Base-by-base conservation (phyloP, 2,329 filamentous ascomycete species). In the Bipolaris zeicola region DNA sequence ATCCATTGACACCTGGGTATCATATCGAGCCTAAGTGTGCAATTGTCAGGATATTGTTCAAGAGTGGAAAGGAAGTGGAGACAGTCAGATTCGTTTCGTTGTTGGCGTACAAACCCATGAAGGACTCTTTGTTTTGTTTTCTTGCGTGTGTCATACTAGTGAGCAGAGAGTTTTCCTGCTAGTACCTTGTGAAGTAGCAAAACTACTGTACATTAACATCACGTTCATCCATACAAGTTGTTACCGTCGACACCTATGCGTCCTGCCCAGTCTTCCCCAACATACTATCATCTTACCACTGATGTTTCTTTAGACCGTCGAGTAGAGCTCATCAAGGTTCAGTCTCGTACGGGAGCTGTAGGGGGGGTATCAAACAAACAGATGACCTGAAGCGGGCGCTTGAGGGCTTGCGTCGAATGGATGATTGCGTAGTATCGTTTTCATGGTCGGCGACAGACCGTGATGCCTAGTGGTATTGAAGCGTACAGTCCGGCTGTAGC, bases 321-420 rank as follows among this genome's bases (percentile, higher is more conserved):
- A 47, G 45, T 47, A 47, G 45, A 47, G 45, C 14, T 47, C 45
- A 47, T 47, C 20, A 34, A 47, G 10, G 18, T 26, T 26, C 45
- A 47, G 45, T 37, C 33, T 47, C 33, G 45, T 36, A 26, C 33
- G 45, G 34, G 33, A 47, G 18, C 20, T 24, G 20, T 36, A 37
- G 45, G 33, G 31, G 28, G 20, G 45, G 33, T 47, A 47, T 47
- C 33, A 26, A 47, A 47, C 45, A 37, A 26, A 37, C 45, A 34
- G 37, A 47, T 47, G 20, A 14, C 45, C 45, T 47, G 33, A 47
- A 37, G 33, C 33, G 45, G 34, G 45, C 20, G 31, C 20, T 47
- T 26, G 45, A 26, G 45, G 20, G 33, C 34, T 37, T 47, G 45
- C 8, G 33, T 37, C 14, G 33, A 47, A 38, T 16, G 45, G 45